These are phyloP conservation scores for Globisporangium alternatum DNA, from an alignment of 352 stramenopile species.

Conservation along the genomic window DNA sequence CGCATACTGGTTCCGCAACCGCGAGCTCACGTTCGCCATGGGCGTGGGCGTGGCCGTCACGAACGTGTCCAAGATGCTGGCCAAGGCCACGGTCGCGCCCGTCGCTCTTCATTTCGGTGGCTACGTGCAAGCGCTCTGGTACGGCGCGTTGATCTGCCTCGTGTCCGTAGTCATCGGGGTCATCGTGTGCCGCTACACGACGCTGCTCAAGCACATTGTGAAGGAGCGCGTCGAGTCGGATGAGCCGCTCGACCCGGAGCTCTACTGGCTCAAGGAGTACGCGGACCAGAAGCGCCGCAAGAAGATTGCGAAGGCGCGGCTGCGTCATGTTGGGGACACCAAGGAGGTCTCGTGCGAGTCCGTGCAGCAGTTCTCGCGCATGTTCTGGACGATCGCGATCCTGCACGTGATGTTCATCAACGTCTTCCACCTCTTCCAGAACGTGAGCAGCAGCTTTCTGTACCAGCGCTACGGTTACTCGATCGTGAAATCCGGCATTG, in stretches of 20 bases:
- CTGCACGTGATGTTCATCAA: slow-evolving; percentile 89
- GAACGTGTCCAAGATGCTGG: slow-evolving; percentile 92
- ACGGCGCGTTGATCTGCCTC: slow-evolving; percentile 60
- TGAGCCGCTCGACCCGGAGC: slow-evolving; percentile 47
- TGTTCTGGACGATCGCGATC: slow-evolving; percentile 85
- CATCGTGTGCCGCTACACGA: slow-evolving; percentile 59
- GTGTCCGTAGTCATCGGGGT: slow-evolving; percentile 48
- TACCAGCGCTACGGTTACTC: slow-evolving; percentile 84
- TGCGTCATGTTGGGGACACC: neutral
- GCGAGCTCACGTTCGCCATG: slow-evolving; percentile 87
- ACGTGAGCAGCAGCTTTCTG: slow-evolving; percentile 87
- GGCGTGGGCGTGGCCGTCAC: slow-evolving; percentile 86
- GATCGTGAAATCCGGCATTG: slow-evolving; percentile 78
- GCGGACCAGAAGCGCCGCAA: slow-evolving; percentile 62
- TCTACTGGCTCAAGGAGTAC: slow-evolving; percentile 72
- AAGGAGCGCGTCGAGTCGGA: slow-evolving; percentile 54
- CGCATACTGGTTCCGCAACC: slow-evolving; percentile 78
- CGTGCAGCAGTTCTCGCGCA: slow-evolving; percentile 69
- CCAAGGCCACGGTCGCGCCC: slow-evolving; percentile 83
- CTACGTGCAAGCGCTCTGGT: slow-evolving; percentile 87
- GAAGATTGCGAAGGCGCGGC: slow-evolving; percentile 26
- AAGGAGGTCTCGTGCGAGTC: slow-evolving; percentile 54
- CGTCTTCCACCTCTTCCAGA: slow-evolving; percentile 91
- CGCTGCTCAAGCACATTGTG: slow-evolving; percentile 58
- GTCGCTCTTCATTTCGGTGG: slow-evolving; percentile 82